Evolutionary conservation across 1,139 yeast species (phyloP).

Genomic region (Hansenula lynferdii): DNA sequence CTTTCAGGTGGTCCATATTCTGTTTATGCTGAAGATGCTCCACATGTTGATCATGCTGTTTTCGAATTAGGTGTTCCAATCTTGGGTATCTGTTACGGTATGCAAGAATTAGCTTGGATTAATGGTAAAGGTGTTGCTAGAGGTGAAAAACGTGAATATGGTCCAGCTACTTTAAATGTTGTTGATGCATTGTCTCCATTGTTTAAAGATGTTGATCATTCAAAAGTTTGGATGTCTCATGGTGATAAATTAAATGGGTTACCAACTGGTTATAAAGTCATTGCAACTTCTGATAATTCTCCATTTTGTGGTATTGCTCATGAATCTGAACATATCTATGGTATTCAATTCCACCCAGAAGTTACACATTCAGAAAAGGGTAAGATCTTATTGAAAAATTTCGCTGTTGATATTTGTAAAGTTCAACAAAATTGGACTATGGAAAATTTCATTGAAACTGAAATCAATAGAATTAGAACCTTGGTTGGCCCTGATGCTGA

Average conservation of each 20-base stretch:
- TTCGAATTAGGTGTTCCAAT: constrained; percentile 91
- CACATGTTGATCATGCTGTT: constrained; percentile 94
- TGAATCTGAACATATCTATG: constrained; percentile 69
- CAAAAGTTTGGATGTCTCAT: constrained; percentile 98
- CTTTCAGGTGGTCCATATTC: constrained; percentile 98
- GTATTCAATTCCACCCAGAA: constrained; percentile 99
- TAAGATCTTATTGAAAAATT: constrained; percentile 78
- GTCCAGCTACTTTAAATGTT: constrained; percentile 87
- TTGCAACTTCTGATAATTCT: constrained; percentile 90
- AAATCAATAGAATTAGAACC: constrained; percentile 83
- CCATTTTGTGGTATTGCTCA: constrained; percentile 94
- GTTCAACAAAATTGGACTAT: constrained; percentile 93
- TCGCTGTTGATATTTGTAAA: constrained; percentile 86
- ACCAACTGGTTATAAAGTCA: constrained; percentile 85
- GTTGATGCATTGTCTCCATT: constrained; percentile 63
- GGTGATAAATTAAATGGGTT: constrained; percentile 92
- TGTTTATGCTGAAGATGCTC: constrained; percentile 91
- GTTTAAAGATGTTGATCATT: constrained; percentile 85
- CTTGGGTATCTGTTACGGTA: constrained; percentile 97
- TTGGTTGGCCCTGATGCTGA: constrained; percentile 97
- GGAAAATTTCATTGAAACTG: constrained; percentile 97
- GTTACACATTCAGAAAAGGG: constrained; percentile 96
- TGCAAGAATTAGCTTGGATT: constrained; percentile 99
- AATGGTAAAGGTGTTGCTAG: constrained; percentile 94
- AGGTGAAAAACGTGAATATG: constrained; percentile 98